Conservation (phyloP, 1,284 basidiomycete species). For the Tylopilus sp. region DNA sequence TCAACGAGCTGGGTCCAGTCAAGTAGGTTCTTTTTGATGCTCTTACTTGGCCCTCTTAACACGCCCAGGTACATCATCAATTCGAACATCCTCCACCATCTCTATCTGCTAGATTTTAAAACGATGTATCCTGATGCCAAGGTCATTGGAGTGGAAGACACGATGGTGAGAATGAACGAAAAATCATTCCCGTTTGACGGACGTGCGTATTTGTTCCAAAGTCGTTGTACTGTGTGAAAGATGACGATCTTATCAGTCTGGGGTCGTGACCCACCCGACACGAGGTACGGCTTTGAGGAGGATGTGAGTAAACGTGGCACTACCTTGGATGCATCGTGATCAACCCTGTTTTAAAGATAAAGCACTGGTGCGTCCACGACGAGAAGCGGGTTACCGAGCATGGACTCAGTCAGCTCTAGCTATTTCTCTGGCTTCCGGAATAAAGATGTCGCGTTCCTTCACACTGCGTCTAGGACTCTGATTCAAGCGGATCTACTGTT, state of each 20-base stretch:
- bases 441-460: constrained; percentile 87
- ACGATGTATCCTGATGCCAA: constrained; percentile 75
- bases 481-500: constrained; percentile 87
- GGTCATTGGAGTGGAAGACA: constrained; percentile 60
- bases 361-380: constrained; percentile 47
- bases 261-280: constrained; percentile 57
- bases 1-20: constrained; percentile 74
- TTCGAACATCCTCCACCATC: constrained; percentile 59
- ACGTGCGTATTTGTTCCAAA: constrained; percentile 39
- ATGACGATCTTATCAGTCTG: constrained; percentile 42
- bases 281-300: constrained; percentile 77
- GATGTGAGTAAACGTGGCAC: constrained; percentile 48
- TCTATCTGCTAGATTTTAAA: constrained; percentile 69
- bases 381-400: background rate
- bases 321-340: background rate
- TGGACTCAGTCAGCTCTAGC: constrained; percentile 35
- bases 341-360: constrained; percentile 42
- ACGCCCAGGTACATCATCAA: constrained; percentile 58
- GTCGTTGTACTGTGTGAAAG: background rate
- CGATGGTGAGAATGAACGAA: constrained; percentile 42
- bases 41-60: background rate
- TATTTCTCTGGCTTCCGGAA: constrained; percentile 81
- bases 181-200: constrained; percentile 53
- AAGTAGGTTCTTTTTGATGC: constrained; percentile 41
- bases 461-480: constrained; percentile 71